These are phyloP conservation scores for Colletotrichum noveboracense DNA, from an alignment of 2,329 filamentous ascomycete species.

Conservation along the genomic window DNA sequence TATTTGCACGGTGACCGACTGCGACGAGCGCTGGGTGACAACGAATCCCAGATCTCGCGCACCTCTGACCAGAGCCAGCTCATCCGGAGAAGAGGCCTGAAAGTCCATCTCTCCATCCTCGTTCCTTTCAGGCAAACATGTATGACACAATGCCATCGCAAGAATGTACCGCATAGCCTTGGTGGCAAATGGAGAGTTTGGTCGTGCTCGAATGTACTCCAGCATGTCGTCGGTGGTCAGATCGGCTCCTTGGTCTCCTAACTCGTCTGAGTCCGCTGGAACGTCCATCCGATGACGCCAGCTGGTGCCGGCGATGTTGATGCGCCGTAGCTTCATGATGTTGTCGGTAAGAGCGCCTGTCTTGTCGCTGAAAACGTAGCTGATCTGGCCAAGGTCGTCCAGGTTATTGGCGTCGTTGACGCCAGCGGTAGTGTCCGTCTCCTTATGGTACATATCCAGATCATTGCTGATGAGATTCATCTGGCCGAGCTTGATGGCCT, in stretches of 20 bases:
- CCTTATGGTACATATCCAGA: constrained; percentile 87
- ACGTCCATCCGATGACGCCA: constrained; percentile 86
- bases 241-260: constrained; percentile 40
- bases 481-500: constrained; percentile 80
- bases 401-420: constrained; percentile 94
- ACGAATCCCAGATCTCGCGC: constrained; percentile 85
- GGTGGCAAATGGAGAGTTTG: constrained; percentile 76
- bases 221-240: constrained; percentile 77
- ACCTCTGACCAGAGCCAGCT: constrained; percentile 83
- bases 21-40: constrained; percentile 74
- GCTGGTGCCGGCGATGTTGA: constrained; percentile 86
- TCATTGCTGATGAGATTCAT: constrained; percentile 82
- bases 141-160: constrained; percentile 86
- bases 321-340: constrained; percentile 90
- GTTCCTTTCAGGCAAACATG: constrained; percentile 81
- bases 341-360: constrained; percentile 95
- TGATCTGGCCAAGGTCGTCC: constrained; percentile 90
- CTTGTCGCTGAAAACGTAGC: constrained; percentile 92
- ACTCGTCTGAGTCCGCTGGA: constrained; percentile 45
- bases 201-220: constrained; percentile 76
- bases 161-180: constrained; percentile 84
- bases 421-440: constrained; percentile 82
- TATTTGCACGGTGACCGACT: constrained; percentile 64
- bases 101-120: constrained; percentile 74
- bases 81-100: constrained; percentile 89